Percentiles rank a stretch among this genome's conserved stretches.
phyloP scores from a whole-genome alignment of 2,329 filamentous ascomycete species.

The Epichloe baconii region DNA sequence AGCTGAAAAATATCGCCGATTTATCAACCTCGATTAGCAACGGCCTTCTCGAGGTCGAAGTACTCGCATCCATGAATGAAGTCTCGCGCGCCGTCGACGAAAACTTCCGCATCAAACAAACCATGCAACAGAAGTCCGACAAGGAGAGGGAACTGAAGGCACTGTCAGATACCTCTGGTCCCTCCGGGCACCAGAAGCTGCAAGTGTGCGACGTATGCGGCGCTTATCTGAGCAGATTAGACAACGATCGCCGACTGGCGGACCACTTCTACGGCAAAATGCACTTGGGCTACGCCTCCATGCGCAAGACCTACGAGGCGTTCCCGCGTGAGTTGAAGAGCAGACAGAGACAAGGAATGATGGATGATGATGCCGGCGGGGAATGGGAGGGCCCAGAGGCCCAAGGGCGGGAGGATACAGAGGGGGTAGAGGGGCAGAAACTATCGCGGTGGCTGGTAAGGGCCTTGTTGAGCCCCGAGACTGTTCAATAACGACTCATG shows the following conservation, averaged over 20 bases:
- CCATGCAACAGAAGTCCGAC: constrained; percentile 69
- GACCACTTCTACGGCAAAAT: constrained; percentile 99
- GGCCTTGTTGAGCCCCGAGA: too few species aligned
- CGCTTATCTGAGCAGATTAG: constrained; percentile 79
- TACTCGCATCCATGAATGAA: constrained; percentile 68
- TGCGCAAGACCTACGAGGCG: constrained; percentile 86
- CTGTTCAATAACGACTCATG: neutral
- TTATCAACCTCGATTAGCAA: constrained; percentile 65
- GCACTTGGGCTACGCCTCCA: constrained; percentile 95
- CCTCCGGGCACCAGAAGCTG: constrained; percentile 90
- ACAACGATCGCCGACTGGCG: constrained; percentile 86
- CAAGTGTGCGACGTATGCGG: constrained; percentile 98
- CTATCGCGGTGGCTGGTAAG: constrained; percentile 36
- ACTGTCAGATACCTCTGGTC: constrained; percentile 81
- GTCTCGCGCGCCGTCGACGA: constrained; percentile 78
- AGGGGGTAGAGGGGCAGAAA: constrained; percentile 38
- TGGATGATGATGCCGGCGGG: constrained; percentile 30
- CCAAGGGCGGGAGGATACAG: constrained; percentile 42
- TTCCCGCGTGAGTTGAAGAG: constrained; percentile 79
- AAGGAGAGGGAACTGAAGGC: constrained; percentile 81
- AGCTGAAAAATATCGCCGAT: constrained; percentile 74
- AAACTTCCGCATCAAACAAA: constrained; percentile 71
- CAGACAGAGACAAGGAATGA: constrained; percentile 38
- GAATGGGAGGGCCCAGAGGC: constrained; percentile 32
- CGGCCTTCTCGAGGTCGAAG: constrained; percentile 72